Evolutionary conservation across 495 filamentous ascomycete species (phyloP).

Genomic region (Tuber calosporum): DNA sequence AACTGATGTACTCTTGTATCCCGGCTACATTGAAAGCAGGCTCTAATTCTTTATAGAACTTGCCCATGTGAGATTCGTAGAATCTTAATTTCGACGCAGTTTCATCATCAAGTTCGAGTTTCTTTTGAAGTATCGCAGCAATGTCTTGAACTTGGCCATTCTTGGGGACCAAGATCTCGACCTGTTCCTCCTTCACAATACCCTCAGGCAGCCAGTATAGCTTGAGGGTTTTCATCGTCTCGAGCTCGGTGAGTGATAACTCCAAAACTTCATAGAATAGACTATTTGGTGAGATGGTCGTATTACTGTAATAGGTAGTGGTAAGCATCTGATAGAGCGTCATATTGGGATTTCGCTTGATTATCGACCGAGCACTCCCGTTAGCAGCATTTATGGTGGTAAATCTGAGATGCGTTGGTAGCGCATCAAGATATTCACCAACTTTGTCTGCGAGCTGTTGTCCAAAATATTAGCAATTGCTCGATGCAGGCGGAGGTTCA

Average conservation of each 20-base stretch:
- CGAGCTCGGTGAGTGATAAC: constrained; percentile 83
- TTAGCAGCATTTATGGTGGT: constrained; percentile 68
- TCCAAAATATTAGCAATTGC: neutral
- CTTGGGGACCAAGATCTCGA: constrained; percentile 77
- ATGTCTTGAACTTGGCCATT: constrained; percentile 71
- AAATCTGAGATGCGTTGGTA: constrained; percentile 82
- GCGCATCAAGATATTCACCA: constrained; percentile 66
- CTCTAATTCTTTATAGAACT: constrained; percentile 66
- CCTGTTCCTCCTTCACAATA: constrained; percentile 76
- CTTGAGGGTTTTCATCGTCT: constrained; percentile 78
- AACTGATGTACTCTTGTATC: constrained; percentile 74
- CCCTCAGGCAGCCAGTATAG: constrained; percentile 82
- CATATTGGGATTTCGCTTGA: constrained; percentile 62
- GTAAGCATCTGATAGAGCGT: constrained; percentile 64
- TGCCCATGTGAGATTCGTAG: constrained; percentile 70
- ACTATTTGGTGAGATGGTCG: constrained; percentile 50
- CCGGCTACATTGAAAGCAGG: constrained; percentile 58
- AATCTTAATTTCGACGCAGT: constrained; percentile 60
- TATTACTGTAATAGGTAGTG: constrained; percentile 53
- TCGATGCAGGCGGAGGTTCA: neutral
- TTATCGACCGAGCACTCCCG: constrained; percentile 62
- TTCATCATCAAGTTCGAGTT: constrained; percentile 69
- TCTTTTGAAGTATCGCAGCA: constrained; percentile 64
- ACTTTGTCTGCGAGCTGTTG: constrained; percentile 66
- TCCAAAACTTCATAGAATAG: constrained; percentile 90